These are phyloP conservation scores for Phyllosticta capitalensis DNA, from an alignment of 2,329 filamentous ascomycete genomes.

Conservation along the genomic window DNA sequence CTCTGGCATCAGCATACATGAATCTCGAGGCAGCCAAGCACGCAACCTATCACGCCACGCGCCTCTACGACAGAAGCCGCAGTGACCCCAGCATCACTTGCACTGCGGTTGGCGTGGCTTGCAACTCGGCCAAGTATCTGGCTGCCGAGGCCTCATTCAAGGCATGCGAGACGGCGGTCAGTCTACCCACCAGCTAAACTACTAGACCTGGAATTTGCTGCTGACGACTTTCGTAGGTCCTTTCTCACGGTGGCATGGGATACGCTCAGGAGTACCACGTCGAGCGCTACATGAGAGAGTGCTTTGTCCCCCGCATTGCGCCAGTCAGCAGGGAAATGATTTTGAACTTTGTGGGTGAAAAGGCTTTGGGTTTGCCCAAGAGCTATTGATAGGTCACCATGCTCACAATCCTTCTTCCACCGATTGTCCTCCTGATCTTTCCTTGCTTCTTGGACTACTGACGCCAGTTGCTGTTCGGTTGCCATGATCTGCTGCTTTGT, in stretches of 20 bases:
- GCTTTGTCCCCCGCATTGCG: slow-evolving; percentile 50
- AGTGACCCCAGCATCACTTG: slow-evolving; percentile 30
- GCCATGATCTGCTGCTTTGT: too few relatives aligned
- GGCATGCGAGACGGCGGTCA: slow-evolving; percentile 46
- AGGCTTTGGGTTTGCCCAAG: slow-evolving; percentile 54
- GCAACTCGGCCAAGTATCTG: slow-evolving; percentile 49
- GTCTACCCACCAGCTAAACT: too few relatives aligned
- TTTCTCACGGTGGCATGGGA: slow-evolving; percentile 53
- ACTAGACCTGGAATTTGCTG: not conserved
- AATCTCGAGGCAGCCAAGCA: slow-evolving; percentile 52
- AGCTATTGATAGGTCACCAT: slow-evolving; percentile 49
- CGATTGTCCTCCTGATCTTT: not conserved
- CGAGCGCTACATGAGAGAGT: slow-evolving; percentile 50
- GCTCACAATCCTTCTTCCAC: not conserved
- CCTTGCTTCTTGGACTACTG: not conserved
- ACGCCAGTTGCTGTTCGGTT: too few relatives aligned
- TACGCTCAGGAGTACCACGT: slow-evolving; percentile 56
- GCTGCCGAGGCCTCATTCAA: slow-evolving; percentile 53
- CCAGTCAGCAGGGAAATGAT: slow-evolving; percentile 63
- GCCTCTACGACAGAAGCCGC: slow-evolving; percentile 45
- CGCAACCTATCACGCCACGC: slow-evolving; percentile 51
- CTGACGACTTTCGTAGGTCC: slow-evolving; percentile 22
- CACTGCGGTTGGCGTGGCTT: slow-evolving; percentile 43
- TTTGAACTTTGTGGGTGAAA: slow-evolving; percentile 62
- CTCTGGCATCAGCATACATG: slow-evolving; percentile 51